Percentiles rank a stretch among this genome's conserved stretches.
Conservation (phyloP, 345 rosid species). For the Schrenkiella parvula region DNA sequence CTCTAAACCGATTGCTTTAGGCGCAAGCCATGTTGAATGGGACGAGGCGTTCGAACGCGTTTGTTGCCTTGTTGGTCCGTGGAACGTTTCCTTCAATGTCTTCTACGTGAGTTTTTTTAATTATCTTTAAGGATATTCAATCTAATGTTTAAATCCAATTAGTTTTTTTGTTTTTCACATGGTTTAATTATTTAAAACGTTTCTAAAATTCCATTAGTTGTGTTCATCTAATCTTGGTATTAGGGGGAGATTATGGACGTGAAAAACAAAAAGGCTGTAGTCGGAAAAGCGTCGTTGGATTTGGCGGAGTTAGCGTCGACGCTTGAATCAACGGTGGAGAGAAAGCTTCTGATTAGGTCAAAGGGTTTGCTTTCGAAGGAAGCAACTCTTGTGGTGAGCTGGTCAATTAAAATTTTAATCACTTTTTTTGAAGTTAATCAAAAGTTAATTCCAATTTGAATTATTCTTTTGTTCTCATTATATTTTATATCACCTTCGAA, state of each 20-base stretch:
- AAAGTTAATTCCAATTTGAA: not conserved
- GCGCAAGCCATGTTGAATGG: constrained; percentile 25
- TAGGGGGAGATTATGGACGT: constrained; percentile 14
- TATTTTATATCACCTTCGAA: not conserved
- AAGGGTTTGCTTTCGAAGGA: constrained; percentile 27
- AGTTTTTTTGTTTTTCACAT: too few species aligned
- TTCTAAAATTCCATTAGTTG: too few species aligned
- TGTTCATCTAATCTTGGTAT: not conserved
- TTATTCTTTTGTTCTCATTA: not conserved
- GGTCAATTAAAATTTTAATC: constrained; percentile 1
- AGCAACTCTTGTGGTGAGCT: constrained; percentile 30
- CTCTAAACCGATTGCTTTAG: constrained; percentile 12
- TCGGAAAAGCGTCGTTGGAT: constrained; percentile 32
- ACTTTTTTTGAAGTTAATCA: not conserved
- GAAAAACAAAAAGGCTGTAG: constrained; percentile 9
- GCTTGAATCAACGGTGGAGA: constrained; percentile 28
- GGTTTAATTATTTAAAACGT: too few species aligned
- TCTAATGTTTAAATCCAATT: not conserved
- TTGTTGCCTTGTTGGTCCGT: constrained; percentile 32
- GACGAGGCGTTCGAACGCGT: constrained; percentile 25
- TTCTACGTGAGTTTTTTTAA: constrained; percentile 26
- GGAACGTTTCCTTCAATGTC: constrained; percentile 29
- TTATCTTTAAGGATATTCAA: not conserved
- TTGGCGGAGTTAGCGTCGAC: constrained; percentile 22
- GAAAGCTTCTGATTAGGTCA: constrained; percentile 26